Evolutionary conservation across 106 monocot species (phyloP), one percentile per base, ranked within the genome.

Genomic region (Apostasia ramifera): DNA sequence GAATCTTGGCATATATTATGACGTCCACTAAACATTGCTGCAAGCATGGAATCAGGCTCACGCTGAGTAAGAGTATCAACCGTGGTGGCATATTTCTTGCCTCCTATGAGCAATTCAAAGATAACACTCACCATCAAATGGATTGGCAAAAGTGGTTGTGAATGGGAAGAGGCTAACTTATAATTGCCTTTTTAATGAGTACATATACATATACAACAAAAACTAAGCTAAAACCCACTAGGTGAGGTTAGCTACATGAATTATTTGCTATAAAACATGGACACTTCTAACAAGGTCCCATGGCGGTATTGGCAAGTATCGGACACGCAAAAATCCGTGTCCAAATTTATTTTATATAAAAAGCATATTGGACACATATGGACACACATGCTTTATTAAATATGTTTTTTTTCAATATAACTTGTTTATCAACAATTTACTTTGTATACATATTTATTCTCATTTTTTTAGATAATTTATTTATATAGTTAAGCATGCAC

Each of bases 1-100:
- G 82, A 43, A 82, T 95, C 80, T 11, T 43, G 70, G 38, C 77
- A 64, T 8, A 95, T 51, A 13, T 80, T 79, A 75, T 91, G 89
- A 44, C 88, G 80, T 2, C 91, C 88, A 66, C 95, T 95, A 48
- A 92, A 92, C 92, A 92, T 95, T 54, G 91, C 95, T 41, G 83
- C 95, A 69, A 95, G 88, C 91, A 95, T 92, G 46, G 95, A 95
- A 3, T 84, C 73, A 11, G 95, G 91, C 47, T 95, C 91, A 2
- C 92, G 79, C n/a, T 76, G 84, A 43, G 89, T 95, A 14, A 95
- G 82, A 10, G 95, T 95, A 48, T 89, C 89, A 50, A 86, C 37
- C 47, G 91, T 95, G 1, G 91, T 95, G 11, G 81, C 63, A 71
- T 86, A 95, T 64, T 76, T 86, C 82, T 82, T 95, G 40, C 95